phyloP scores from a whole-genome alignment of 2,329 filamentous ascomycete species.

The Ophiocordyceps camponoti-saundersi region DNA sequence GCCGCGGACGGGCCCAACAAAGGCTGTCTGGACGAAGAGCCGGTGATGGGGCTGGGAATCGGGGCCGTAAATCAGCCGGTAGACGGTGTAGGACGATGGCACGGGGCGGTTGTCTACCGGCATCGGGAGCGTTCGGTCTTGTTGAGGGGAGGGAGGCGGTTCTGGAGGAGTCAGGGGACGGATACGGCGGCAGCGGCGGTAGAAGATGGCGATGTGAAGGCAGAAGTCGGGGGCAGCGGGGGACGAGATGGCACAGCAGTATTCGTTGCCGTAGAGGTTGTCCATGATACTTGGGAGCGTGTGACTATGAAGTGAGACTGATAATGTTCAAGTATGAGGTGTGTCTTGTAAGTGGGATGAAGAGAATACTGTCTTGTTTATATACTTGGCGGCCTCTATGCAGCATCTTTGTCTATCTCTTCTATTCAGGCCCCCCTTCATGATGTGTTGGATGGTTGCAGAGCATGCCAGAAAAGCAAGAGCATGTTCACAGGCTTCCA shows the following conservation, averaged over 20 bases:
- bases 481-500: no score
- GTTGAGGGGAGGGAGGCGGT: not conserved
- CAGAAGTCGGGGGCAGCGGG: conserved; percentile 1
- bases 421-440: no score
- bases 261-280: conserved; percentile 2
- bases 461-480: no score
- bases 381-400: no score
- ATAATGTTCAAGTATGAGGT: not conserved
- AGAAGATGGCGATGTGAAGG: conserved; percentile 1
- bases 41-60: not conserved
- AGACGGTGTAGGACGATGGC: not conserved
- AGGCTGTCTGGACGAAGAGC: not conserved
- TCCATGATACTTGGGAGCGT: not conserved
- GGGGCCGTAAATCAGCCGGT: not conserved
- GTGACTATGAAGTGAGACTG: not conserved
- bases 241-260: conserved; percentile 1
- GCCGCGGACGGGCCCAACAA: not conserved
- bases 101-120: not conserved
- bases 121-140: not conserved
- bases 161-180: not conserved
- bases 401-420: no score
- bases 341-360: not conserved
- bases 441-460: no score
- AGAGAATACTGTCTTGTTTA: not conserved
- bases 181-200: not conserved